Evolutionary conservation across 1,139 yeast species (phyloP), one percentile per base, ranked within the genome.

Genomic region (Nakaseomyces glabratus): DNA sequence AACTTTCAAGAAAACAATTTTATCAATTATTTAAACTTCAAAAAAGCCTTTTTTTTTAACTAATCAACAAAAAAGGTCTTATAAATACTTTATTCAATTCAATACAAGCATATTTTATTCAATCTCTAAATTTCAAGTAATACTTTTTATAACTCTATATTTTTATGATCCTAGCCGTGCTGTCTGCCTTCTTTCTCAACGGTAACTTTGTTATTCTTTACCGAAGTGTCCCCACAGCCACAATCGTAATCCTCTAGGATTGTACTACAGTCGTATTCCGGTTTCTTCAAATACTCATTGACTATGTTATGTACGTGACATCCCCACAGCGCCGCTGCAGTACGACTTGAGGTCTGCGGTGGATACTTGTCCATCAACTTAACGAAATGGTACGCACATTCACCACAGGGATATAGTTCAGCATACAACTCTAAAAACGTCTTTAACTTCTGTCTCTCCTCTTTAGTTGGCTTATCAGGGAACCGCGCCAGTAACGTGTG

Each of bases 281-380:
- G 73, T 49, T 90, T 86, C 4, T 66, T 65, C 35, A 90, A 68
- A 34, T 81, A 63, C 40, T 73, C 74, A 57, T 90, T 90, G 22
- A 88, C 96, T 42, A 69, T 62, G 51, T 93, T 90, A 61, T 90
- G 99, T n/a, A 90, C 69, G 51, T 78, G 78, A 57, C 98, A 90
- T 1, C 98, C 98, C 98, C 98, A 90, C 44, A 82, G 63, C 0
- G 95, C 86, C 0, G 98, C 97, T 2, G 76, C 72, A 44, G 78
- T 76, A 39, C 95, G 69, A 14, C 80, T 70, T 6, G 74, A 67
- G 2, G 82, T 70, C 52, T 93, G 98, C 2, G 95, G 96, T 1
- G 98, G 98, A 50, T 66, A 75, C 48, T 79, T 68, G 35, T 63
- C 53, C 40, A 90, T 62, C 46, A 88, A 63, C 47, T 69, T 60